Base-by-base conservation (phyloP, 2,329 filamentous ascomycete species). In the Aspergillus melleus region DNA sequence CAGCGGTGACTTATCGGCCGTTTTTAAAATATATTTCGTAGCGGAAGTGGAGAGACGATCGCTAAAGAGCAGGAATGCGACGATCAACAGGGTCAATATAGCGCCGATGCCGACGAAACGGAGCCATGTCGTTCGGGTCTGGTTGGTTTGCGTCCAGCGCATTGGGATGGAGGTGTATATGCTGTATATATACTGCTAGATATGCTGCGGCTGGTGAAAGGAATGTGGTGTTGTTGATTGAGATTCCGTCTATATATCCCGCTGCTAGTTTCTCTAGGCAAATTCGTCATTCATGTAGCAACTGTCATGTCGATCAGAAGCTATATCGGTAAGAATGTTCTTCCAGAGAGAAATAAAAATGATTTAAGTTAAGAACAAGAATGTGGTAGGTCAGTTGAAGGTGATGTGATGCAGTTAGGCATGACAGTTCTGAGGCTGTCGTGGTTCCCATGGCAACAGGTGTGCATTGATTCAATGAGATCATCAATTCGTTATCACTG, bases 81-180 rank as follows among this genome's bases (percentile, higher is more conserved):
- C 59, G 24, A 67, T 42, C 19, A 70, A 39, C 8, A 75, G 52
- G 2, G 71, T 72, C 22, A 68, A 53, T 8, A 66, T 39, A 19
- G 70, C 70, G 49, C 71, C 71, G 1, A 64, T 64, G 52, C 63
- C 68, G 19, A 75, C 42, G 54, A 68, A 73, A 49, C 72, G 73
- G 60, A 69, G 60, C 59, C 69, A 66, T 42, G 68, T 60, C 39
- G 62, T 55, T 58, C 66, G 36, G 36, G 67, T 24, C 36, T 42
- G 14, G 6, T 16, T 8, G 36, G 36, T 32, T 39, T 55, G 55
- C 50, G 57, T 42, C 57, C 55, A 57, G 47, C 55, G 60, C 60
- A 62, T 65, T 53, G 36, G n/a, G 49, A 14, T 42, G 1, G 14
- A 42, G 14, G 36, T 42, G 4, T 16, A 14, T 42, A 8, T 16